These are phyloP conservation scores for Tolypocladium pustulatum DNA, from an alignment of 2,329 filamentous ascomycete genomes.

Conservation along the genomic window DNA sequence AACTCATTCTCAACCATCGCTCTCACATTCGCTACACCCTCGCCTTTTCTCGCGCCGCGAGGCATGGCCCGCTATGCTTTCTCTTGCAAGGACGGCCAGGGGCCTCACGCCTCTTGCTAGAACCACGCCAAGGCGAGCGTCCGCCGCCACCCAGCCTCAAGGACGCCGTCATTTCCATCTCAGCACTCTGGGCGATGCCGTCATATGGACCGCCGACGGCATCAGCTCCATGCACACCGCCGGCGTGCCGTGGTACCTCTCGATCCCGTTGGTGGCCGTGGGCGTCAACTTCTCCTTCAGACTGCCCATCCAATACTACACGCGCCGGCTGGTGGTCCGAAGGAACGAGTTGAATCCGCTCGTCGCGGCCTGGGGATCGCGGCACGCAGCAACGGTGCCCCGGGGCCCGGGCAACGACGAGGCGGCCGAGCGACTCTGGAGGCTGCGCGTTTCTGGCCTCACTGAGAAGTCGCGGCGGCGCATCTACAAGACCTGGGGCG, in stretches of 20 bases:
- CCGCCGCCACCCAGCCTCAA: background rate
- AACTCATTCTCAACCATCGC: background rate
- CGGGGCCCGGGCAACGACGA: constrained; percentile 3
- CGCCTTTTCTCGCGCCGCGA: background rate
- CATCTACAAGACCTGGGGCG: constrained; percentile 27
- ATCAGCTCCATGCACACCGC: constrained; percentile 33
- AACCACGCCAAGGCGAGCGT: background rate
- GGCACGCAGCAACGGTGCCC: constrained; percentile 10
- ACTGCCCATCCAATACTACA: constrained; percentile 35
- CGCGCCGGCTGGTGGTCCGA: constrained; percentile 16
- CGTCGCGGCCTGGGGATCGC: constrained; percentile 18
- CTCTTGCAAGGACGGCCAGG: constrained; percentile 1
- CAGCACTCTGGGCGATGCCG: constrained; percentile 17
- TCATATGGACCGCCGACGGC: constrained; percentile 29
- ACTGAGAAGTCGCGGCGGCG: constrained; percentile 18
- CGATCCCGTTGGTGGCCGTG: constrained; percentile 41
- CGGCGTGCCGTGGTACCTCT: constrained; percentile 41
- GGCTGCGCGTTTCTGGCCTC: constrained; percentile 13
- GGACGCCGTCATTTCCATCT: constrained; percentile 21
- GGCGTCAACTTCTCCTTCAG: constrained; percentile 33
- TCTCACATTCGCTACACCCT: background rate
- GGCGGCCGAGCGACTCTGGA: constrained; percentile 9
- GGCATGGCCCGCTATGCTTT: constrained; percentile 2
- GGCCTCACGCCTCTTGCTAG: background rate
- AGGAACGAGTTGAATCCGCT: constrained; percentile 19